A percentile compares a stretch with the other conserved stretches of the same genome.
Evolutionary conservation across 306 rosid genomes (phyloP).

Genomic region (Ormosia emarginata): DNA sequence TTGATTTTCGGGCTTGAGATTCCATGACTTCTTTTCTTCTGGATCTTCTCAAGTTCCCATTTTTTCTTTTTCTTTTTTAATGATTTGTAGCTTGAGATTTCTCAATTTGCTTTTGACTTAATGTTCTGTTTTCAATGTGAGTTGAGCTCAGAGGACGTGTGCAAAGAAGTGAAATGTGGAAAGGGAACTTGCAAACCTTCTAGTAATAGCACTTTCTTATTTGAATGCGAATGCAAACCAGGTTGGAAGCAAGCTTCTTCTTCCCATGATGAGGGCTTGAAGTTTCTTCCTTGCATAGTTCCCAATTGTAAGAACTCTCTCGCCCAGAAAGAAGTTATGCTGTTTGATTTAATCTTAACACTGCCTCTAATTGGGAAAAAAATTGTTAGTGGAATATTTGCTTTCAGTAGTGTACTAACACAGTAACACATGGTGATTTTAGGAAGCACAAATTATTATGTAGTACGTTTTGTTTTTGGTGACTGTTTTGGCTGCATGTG

Average conservation of each 20-base stretch:
- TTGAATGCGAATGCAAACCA: conserved; percentile 61
- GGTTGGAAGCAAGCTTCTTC: conserved; percentile 59
- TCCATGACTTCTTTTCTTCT: background rate
- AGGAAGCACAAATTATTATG: background rate
- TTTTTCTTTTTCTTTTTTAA: background rate
- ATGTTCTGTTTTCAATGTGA: background rate
- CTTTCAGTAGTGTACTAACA: background rate
- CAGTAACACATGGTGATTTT: background rate
- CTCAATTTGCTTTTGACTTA: background rate
- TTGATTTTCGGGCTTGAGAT: background rate
- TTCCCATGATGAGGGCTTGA: conserved; percentile 19
- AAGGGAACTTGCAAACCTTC: conserved; percentile 66
- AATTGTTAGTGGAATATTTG: background rate
- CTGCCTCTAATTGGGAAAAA: background rate
- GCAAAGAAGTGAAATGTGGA: conserved; percentile 63
- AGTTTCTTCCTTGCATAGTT: conserved; percentile 69
- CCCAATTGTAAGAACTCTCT: conserved; percentile 54
- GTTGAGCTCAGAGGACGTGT: conserved; percentile 47
- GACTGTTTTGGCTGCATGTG: conserved; percentile 20
- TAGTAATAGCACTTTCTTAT: conserved; percentile 32
- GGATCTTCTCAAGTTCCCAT: conserved; percentile 15
- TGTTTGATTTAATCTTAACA: background rate
- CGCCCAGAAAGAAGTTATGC: background rate
- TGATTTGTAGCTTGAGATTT: background rate
- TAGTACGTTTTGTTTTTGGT: background rate